Base-by-base conservation (phyloP, 495 filamentous ascomycete genomes). In the Penicillium crystallinum region DNA sequence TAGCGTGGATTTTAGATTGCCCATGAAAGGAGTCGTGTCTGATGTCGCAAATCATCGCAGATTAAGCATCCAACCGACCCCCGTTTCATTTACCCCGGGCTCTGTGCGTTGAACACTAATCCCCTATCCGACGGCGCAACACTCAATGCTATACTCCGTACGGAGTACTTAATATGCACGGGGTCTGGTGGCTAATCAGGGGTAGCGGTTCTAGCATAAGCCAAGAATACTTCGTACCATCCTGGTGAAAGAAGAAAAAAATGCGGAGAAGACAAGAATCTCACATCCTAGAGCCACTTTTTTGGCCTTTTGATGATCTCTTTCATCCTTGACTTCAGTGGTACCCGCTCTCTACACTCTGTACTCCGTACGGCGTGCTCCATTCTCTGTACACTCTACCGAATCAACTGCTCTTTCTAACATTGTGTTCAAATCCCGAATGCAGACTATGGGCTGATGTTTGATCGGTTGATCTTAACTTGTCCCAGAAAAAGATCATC, bases 41-140 rank as follows among this genome's bases (percentile, higher is more conserved):
- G 55, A 40, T 39, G 27, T 43, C 22, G 46, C 47, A 55, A 55
- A 47, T 47, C 52, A 46, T 50, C n/a, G n/a, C n/a, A 6, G 40
- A 30, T 45, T 31, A 45, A 18, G 47, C 53, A 51, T 46, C 43
- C n/a, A 25, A 3, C 19, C 22, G 30, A 15, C 31, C 29, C 23
- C 29, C 23, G 14, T 38, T 50, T 33, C 4, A 37, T 41, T 33
- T 44, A 22, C 46, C 37, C 19, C 43, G 33, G 31, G 33, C 40
- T 33, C 43, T 45, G 42, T 41, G 33, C 37, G 25, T 7, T 12
- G 30, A 36, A 22, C 17, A 45, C 27, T 31, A 14, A 31, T 21
- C 17, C 29, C 29, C 27, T 34, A 11, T 29, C 27, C 23, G 18
- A 43, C 22, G 15, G 40, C 4, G 25, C 7, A 29, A 29, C 15